Conservation (phyloP, 108 stramenopile genomes). For the Stephanodiscus triporus region DNA sequence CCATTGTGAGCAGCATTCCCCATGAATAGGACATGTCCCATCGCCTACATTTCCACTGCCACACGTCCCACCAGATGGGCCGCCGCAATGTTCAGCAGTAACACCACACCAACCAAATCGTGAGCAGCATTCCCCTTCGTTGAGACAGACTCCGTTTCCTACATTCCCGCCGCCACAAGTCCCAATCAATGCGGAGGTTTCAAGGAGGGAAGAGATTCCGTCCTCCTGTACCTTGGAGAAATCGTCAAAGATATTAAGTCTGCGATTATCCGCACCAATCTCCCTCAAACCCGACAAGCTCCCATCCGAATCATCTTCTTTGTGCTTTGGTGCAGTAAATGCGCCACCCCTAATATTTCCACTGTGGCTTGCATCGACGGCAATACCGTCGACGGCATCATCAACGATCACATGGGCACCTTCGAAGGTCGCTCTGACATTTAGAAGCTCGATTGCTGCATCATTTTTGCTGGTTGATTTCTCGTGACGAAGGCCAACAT, state of each 20-base stretch:
- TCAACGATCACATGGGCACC: not conserved
- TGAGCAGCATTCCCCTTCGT: slow-evolving; percentile 32
- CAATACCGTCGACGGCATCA: not conserved
- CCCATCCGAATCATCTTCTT: not conserved
- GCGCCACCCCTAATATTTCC: not conserved
- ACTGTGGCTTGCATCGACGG: not conserved
- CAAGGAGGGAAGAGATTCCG: not conserved
- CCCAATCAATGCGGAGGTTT: not conserved
- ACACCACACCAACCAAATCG: slow-evolving; percentile 37
- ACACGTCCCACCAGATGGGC: slow-evolving; percentile 1
- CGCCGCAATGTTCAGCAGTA: slow-evolving; percentile 22
- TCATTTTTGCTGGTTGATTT: not conserved
- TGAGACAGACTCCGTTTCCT: slow-evolving; percentile 26
- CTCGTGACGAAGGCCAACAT: not conserved
- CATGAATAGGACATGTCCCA: slow-evolving; percentile 20
- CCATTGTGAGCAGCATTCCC: slow-evolving; percentile 38
- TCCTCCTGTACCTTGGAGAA: not conserved
- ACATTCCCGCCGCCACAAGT: slow-evolving; percentile 5
- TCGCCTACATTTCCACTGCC: slow-evolving; percentile 22
- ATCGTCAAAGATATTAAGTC: not conserved
- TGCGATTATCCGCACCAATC: not conserved
- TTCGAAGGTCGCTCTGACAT: not conserved
- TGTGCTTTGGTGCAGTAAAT: not conserved
- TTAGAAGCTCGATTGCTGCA: not conserved
- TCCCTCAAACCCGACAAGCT: not conserved